Percentiles rank a stretch among this genome's conserved stretches.
These are phyloP conservation scores for Colletotrichum sp. DNA, from an alignment of 2,329 filamentous ascomycete genomes.

Conservation along the genomic window DNA sequence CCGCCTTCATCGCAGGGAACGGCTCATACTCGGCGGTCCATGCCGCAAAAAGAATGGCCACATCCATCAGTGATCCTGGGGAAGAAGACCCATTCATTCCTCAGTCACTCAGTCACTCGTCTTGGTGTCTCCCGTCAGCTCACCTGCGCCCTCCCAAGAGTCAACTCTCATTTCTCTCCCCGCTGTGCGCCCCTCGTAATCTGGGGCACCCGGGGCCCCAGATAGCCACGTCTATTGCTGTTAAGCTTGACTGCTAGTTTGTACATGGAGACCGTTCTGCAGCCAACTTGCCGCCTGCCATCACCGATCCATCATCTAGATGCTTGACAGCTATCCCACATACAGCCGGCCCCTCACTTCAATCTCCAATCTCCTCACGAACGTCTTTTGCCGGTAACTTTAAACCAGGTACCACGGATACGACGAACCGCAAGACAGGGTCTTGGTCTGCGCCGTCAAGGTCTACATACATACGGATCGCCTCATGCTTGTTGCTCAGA, in stretches of 20 bases:
- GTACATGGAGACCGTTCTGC: neutral
- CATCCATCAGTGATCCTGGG: neutral
- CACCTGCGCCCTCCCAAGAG: neutral
- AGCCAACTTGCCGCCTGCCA: neutral
- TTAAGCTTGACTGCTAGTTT: conserved; percentile 1
- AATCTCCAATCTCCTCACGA: neutral
- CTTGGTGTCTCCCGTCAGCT: neutral
- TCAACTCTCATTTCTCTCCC: neutral
- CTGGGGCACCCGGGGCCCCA: conserved; percentile 6
- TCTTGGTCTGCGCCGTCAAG: neutral
- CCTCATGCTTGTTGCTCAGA: neutral
- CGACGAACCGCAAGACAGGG: neutral
- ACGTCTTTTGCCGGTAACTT: neutral
- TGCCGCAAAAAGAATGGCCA: conserved; percentile 7
- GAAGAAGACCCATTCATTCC: neutral
- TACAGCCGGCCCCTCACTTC: neutral
- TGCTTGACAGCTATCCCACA: neutral
- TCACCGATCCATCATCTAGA: neutral
- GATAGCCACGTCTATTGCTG: conserved; percentile 3
- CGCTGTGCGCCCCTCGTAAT: neutral
- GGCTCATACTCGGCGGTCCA: neutral
- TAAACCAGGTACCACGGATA: neutral
- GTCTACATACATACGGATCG: neutral
- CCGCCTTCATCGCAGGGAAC: neutral
- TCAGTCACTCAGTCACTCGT: neutral